Base-by-base conservation (phyloP, 805 yeast species). In the Saccharomycopsis sp. region DNA sequence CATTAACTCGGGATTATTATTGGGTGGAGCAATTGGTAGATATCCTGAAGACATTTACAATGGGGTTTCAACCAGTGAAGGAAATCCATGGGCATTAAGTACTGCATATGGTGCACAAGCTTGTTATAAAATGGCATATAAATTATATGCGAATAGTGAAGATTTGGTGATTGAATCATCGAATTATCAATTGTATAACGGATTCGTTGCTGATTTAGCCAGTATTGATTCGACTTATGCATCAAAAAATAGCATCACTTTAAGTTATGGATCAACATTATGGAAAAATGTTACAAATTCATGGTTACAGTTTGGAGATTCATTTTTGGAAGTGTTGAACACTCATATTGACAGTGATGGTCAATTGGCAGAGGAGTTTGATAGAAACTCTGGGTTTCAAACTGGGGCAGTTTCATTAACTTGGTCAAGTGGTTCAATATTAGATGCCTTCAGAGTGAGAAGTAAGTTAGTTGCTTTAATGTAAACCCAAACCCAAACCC, bases 41-140 rank as follows among this genome's bases (percentile, higher is more conserved):
- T 89, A 89, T 57, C 96, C 97, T 1, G 97, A 89, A 57, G 97
- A 89, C 62, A 60, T 81, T 7, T 89, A 89, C 61, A 81, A 89
- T 59, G 96, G 96, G 0, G 64, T 68, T 48, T 79, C 77, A 0
- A 66, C 73, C 0, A 16, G 36, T 13, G 86, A 81, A 54, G 97
- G 96, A 2, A 88, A 89, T 56, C 97, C 97, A 4, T 89, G 97
- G 97, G 87, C 88, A 58, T 73, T 89, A 47, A 66, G 84, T 3
- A 84, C 90, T 1, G 75, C 83, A 0, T 67, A 83, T 2, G 85
- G 85, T 2, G 67, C 85, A 4, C 87, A 82, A 57, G 51, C 80
- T 13, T 56, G 81, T 33, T 81, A 72, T 61, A 75, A 73, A 55
- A 57, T 75, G 48, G 67, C 81, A 22, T 64, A 65, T 57, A 71